Evolutionary conservation across 1,284 basidiomycete species (phyloP), one percentile per base, ranked within the genome.

Genomic region (Rhodotorula sp.): DNA sequence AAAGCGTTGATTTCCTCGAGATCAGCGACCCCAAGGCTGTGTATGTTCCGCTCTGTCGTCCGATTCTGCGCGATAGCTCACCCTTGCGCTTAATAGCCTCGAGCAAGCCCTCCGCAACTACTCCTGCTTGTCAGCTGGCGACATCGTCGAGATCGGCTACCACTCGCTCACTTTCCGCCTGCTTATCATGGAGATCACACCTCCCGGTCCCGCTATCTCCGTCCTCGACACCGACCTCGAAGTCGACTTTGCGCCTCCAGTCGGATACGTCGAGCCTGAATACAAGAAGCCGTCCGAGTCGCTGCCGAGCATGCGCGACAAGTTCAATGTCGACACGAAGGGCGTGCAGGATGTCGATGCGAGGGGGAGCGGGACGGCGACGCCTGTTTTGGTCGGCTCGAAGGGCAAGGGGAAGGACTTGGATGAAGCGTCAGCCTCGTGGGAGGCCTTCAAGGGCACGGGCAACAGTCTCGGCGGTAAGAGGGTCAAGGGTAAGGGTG

Each of bases 201-300:
- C 80, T 4, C 91, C 91, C 29, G 91, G 90, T 24, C 87, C 87
- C 72, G 94, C 93, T 9, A 98, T 99, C 74, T 88, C 84, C 62
- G 88, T 99, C 70, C 84, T 97, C 68, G 94, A 99, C 78, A 98
- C 94, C 1, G 96, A 99, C 84, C 86, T 99, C 0, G 94, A 96
- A 81, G 85, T 87, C 67, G 86, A 87, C 76, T 87, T 87, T 77
- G 86, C 82, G 0, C 79, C 85, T 10, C 86, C 86, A 2, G 82
- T 84, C 60, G 86, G 86, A 39, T 87, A 87, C 75, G 91, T 95
- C 30, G 96, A 99, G 80, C 96, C 95, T 0, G 88, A 92, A 74
- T 86, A 90, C 52, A 89, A 90, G 10, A 77, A 79, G 13, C 59
- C 64, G 19, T 90, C 90, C 64, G 86, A 90, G 3, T 86, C 88